Base-by-base conservation (phyloP, 257 asterid species). In the Thymus quinquecostatus region DNA sequence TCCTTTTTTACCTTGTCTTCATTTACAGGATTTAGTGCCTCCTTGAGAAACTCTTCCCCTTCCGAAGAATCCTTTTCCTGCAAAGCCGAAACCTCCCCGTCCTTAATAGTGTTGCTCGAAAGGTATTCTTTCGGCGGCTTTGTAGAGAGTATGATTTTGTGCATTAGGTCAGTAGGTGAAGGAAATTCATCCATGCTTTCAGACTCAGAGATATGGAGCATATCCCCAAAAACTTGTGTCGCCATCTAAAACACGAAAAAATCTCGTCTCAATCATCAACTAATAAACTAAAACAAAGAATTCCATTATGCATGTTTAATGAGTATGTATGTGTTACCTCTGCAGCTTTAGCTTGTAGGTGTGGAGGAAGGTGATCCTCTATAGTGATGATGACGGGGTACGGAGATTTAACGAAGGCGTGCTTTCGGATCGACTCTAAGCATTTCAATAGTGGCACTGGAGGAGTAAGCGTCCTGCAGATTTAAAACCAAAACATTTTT, bases 311-410 rank as follows among this genome's bases (percentile, higher is more conserved):
- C n/a, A n/a, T n/a, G n/a, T n/a, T n/a, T n/a, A n/a, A n/a, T n/a
- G n/a, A n/a, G n/a, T n/a, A n/a, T n/a, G n/a, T n/a, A n/a, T n/a
- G n/a, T n/a, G n/a, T 50, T 75, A 93, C 98, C 89, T 74, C 92
- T 1, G 97, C 97, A 45, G 88, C 98, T 85, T 91, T 93, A 34
- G 97, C 96, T 75, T 89, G 96, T 64, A 89, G 98, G 1, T 85
- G 82, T n/a, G 91, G 96, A n/a, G 97, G 84, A 59, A 93, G 96
- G 64, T 93, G 98, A 80, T 93, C 98, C 80, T 93, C 98, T 68
- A 93, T 56, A 3, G 97, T 93, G 34, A 93, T 82, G 14, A 93
- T 87, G 68, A 93, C 95, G 60, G 97, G 97, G 68, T 89, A 93
- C 0, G 92, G 90, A 48, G 98, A 91, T 40, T 78, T 85, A 38